phyloP scores from a whole-genome alignment of 2,329 filamentous ascomycete species.

The Pestalotiopsis sp. region DNA sequence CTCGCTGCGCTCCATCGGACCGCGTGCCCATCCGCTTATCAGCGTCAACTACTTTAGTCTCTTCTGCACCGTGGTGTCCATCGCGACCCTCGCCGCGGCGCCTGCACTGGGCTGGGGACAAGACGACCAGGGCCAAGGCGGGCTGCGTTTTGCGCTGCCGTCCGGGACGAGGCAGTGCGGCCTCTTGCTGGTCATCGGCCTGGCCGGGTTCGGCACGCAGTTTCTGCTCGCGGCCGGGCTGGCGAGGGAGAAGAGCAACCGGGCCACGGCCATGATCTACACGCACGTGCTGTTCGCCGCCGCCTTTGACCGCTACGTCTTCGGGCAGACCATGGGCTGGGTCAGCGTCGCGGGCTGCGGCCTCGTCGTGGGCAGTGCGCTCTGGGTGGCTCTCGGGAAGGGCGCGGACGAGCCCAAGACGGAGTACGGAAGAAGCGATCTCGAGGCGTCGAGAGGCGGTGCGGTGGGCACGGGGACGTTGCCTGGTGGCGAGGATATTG shows the following conservation, averaged over 20 bases:
- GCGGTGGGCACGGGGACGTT: conserved; percentile 7
- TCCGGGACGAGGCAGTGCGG: conserved; percentile 59
- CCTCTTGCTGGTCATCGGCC: conserved; percentile 68
- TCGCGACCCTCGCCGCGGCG: conserved; percentile 58
- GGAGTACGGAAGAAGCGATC: conserved; percentile 28
- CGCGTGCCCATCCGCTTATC: conserved; percentile 78
- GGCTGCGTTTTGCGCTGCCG: conserved; percentile 45
- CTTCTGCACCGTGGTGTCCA: conserved; percentile 70
- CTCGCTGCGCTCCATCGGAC: conserved; percentile 78
- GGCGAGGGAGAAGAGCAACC: conserved; percentile 67
- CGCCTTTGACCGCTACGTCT: conserved; percentile 54
- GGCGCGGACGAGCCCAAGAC: conserved; percentile 25
- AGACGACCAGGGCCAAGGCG: conserved; percentile 46
- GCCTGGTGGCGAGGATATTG: conserved; percentile 20
- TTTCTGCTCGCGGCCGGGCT: conserved; percentile 81
- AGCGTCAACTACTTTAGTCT: conserved; percentile 82
- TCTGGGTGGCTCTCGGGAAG: conserved; percentile 52
- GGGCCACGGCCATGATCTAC: conserved; percentile 60
- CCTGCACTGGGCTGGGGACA: conserved; percentile 47
- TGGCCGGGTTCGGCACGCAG: conserved; percentile 82
- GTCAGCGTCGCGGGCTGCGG: conserved; percentile 53
- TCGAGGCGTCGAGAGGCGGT: conserved; percentile 32
- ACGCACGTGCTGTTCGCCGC: conserved; percentile 61
- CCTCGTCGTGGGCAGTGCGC: conserved; percentile 55
- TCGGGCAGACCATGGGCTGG: conserved; percentile 52